A percentile compares a stretch with the other conserved stretches of the same genome.
These are phyloP conservation scores for Cercospora sp. DNA, from an alignment of 2,329 filamentous ascomycete genomes.

Conservation along the genomic window DNA sequence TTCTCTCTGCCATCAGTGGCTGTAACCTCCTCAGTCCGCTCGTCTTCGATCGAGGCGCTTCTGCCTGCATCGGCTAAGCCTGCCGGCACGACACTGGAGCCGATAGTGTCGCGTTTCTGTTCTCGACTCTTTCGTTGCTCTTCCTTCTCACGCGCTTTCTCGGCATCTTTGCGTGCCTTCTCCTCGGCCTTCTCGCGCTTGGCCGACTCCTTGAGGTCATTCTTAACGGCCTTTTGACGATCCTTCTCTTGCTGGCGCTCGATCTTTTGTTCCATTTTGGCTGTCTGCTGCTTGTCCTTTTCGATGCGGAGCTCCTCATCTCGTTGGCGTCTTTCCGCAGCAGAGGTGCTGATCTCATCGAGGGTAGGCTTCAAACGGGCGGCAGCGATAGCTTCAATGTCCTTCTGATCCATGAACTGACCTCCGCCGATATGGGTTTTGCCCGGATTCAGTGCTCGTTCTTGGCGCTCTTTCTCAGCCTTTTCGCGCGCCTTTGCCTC, in stretches of 20 bases:
- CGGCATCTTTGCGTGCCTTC: conserved; percentile 54
- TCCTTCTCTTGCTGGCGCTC: conserved; percentile 48
- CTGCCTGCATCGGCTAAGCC: conserved; percentile 15
- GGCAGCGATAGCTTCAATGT: conserved; percentile 77
- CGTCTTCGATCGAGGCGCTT: conserved; percentile 16
- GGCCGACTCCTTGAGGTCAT: conserved; percentile 54
- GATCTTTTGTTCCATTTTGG: conserved; percentile 58
- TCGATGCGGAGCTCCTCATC: conserved; percentile 64
- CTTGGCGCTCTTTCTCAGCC: conserved; percentile 65
- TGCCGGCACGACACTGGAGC: conserved; percentile 5
- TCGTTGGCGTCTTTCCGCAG: conserved; percentile 68
- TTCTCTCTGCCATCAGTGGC: conserved; percentile 19
- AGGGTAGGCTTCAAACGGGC: conserved; percentile 77
- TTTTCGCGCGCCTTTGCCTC: conserved; percentile 71
- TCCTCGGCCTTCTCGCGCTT: conserved; percentile 53
- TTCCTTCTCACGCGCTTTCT: conserved; percentile 52
- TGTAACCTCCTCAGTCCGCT: conserved; percentile 11
- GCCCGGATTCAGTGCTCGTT: conserved; percentile 58
- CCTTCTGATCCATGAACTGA: conserved; percentile 73
- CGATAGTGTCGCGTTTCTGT: conserved; percentile 29
- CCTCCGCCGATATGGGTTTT: conserved; percentile 74
- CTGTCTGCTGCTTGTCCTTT: conserved; percentile 63
- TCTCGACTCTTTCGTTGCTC: conserved; percentile 53
- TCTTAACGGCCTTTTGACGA: conserved; percentile 53
- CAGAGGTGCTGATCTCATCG: conserved; percentile 79